Conservation (phyloP, 305 asterid genomes). For the Fraxinus paxiana region DNA sequence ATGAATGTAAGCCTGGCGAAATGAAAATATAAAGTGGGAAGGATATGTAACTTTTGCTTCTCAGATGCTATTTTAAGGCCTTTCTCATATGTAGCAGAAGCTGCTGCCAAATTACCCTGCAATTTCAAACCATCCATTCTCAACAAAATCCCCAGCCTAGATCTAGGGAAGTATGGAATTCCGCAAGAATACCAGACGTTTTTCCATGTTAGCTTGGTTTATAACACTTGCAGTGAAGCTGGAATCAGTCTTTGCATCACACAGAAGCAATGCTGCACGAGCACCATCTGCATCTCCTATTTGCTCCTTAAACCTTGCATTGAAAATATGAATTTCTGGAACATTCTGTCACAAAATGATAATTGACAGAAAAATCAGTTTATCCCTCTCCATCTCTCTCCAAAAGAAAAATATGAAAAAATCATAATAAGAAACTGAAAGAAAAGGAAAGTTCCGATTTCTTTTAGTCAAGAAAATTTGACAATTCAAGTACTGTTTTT, state of each 20-base stretch:
- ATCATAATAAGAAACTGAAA: background rate
- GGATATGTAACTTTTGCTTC: constrained; percentile 44
- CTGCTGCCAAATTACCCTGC: constrained; percentile 71
- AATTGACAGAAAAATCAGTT: background rate
- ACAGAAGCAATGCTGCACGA: constrained; percentile 51
- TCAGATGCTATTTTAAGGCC: constrained; percentile 59
- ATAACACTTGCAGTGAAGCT: constrained; percentile 43
- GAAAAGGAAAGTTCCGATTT: background rate
- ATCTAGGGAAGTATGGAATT: constrained; percentile 23
- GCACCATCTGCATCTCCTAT: constrained; percentile 68
- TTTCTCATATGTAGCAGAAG: constrained; percentile 55
- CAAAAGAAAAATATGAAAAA: background rate
- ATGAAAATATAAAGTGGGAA: constrained; percentile 57
- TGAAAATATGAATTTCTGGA: constrained; percentile 73
- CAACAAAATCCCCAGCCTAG: constrained; percentile 12
- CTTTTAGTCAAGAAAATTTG: background rate
- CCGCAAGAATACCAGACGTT: constrained; percentile 57
- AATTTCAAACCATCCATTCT: constrained; percentile 28
- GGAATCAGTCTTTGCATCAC: constrained; percentile 45
- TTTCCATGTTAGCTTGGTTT: constrained; percentile 73
- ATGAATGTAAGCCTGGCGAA: constrained; percentile 53
- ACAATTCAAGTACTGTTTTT: background rate
- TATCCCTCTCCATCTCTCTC: background rate
- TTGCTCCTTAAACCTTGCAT: constrained; percentile 76
- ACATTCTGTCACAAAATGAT: constrained; percentile 41